A percentile compares a stretch with the other conserved stretches of the same genome.
Evolutionary conservation across 2,329 filamentous ascomycete genomes (phyloP).

Genomic region (Xylaria sp.): DNA sequence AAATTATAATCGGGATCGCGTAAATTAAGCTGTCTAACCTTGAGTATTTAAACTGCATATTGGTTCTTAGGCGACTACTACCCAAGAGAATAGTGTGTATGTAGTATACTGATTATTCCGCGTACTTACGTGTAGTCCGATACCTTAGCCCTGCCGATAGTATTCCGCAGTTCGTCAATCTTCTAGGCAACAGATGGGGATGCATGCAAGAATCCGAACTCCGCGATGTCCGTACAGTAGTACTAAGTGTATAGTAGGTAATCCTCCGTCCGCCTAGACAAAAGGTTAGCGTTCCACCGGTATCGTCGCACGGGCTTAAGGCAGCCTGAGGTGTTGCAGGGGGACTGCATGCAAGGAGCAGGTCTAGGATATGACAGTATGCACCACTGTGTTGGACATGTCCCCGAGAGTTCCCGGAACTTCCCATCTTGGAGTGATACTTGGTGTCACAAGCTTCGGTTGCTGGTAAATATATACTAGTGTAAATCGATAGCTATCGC

Average conservation of each 20-base stretch:
- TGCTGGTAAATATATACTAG: not conserved
- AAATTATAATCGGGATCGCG: not conserved
- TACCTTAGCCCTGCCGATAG: constrained; percentile 9
- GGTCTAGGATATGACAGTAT: constrained; percentile 23
- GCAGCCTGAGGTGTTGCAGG: constrained; percentile 23
- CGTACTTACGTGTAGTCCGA: not conserved
- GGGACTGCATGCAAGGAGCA: constrained; percentile 18
- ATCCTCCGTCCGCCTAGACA: not conserved
- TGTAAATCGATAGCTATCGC: not conserved
- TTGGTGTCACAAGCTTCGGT: constrained; percentile 19
- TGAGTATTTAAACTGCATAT: not conserved
- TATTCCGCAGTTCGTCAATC: constrained; percentile 5
- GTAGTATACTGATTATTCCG: not conserved
- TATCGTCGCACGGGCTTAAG: constrained; percentile 24
- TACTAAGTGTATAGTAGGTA: not conserved
- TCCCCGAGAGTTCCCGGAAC: constrained; percentile 25
- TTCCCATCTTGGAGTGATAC: constrained; percentile 14
- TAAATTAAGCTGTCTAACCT: too few relatives aligned
- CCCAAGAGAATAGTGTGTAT: not conserved
- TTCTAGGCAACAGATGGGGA: not conserved
- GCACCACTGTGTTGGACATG: constrained; percentile 24
- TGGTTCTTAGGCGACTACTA: not conserved
- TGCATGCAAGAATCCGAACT: constrained; percentile 15
- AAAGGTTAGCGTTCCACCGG: constrained; percentile 15
- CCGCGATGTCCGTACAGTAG: not conserved